Base-by-base conservation (phyloP, 257 asterid species). In the Rhazya stricta region DNA sequence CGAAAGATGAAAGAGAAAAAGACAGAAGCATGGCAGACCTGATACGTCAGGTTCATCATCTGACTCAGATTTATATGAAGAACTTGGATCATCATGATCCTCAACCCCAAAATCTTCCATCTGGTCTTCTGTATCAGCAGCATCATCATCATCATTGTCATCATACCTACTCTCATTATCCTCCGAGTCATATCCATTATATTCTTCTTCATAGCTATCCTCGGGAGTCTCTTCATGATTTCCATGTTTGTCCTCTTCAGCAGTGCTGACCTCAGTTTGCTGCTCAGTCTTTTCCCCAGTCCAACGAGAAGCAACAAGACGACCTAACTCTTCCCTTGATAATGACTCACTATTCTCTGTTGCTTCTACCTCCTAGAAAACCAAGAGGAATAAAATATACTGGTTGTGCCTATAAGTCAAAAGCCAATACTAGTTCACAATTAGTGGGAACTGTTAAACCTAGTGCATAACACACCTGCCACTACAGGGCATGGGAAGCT, bases 251-350 rank as follows among this genome's bases (percentile, higher is more conserved):
- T 74, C 74, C 83, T 79, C 82, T 76, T 74, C 57, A 73, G 88
- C 78, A 73, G 81, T 76, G 82, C 76, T 89, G 67, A 56, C 58
- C 71, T 91, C 87, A 73, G 79, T 84, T 69, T 81, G 81, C 65
- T 90, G 84, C 74, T 85, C 87, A 10, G 83, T 65, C 84, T 82
- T 92, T 79, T 86, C 94, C 74, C 97, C 91, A 4, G 97, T 90
- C 99, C 99, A 94, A 73, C 99, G 90, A 58, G 98, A 92, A 50
- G 97, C 99, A 54, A 94, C 86, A 71, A 74, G 92, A 57, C 98
- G 97, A 48, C 99, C 99, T 68, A 94, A 82, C 84, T 94, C 99
- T 84, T 94, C 99, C 83, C 82, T 88, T 63, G 99, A 92, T 80
- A 92, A 85, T 76, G 98, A 86, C 54, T 86, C 94, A 11, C 78